Evolutionary conservation across 805 yeast species (phyloP), one percentile per base, ranked within the genome.

Genomic region (Ogataea naganishii): DNA sequence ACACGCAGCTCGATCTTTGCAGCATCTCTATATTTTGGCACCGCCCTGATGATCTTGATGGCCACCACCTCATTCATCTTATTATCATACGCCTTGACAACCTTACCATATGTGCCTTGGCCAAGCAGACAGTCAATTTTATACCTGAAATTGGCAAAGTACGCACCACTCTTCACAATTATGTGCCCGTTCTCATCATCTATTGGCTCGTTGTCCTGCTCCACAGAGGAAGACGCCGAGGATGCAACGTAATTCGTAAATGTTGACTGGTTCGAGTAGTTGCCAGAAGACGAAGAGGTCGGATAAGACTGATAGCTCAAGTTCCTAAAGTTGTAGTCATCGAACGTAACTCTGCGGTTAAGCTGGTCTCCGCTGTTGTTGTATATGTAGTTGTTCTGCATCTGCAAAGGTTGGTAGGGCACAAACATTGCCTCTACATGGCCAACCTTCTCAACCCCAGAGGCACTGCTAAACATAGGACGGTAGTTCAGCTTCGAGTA

Each of bases 1-100:
- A 92, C 85, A 27, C 97, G 61, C 16, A 92, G 64, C 58, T 92
- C 99, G 33, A 88, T 85, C 54, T 80, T 83, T 10, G 95, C 84
- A 3, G 98, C 98, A 48, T 88, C 96, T 32, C 97, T 68, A 54
- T 92, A 92, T 60, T 94, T 84, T 15, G 86, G 95, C 15, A 92
- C 80, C 14, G 95, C 84, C 34, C 94, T 67, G 29, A 92, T 92
- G 37, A 92, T 82, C 53, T 92, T 92, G 36, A 92, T 80, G 2
- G 99, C 99, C 26, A 85, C 92, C 35, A 65, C 64, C 31, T 67
- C 63, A 18, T 73, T 61, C 26, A 71, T 64, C 13, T 64, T 56
- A 31, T 66, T 61, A 49, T 92, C 97, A 41, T 66, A 67, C n/a
- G 94, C 92, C 34, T 79, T 75, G 23, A 81, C 79, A 6, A 86